Base-by-base conservation (phyloP, 139 green algal genomes). In the Micromonas commoda region DNA sequence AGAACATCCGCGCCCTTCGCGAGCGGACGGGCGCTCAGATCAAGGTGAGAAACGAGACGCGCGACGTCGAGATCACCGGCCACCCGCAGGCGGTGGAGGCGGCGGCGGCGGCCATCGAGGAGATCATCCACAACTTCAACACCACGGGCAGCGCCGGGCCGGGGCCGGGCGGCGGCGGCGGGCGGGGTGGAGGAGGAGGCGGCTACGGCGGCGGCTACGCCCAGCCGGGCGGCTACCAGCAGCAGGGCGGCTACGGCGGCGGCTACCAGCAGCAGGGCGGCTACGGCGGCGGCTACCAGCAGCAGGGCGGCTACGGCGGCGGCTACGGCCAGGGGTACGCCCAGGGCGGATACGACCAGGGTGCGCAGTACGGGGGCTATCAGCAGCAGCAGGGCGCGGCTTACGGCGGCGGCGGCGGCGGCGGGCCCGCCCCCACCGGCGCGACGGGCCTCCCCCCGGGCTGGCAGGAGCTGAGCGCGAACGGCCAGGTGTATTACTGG, bases 401-500 rank as follows among this genome's bases (percentile, higher is more conserved):
- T n/a, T n/a, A n/a, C n/a, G n/a, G n/a, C n/a, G n/a, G n/a, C 16
- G 6, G 66, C 66, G 6, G 20, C 66, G 2, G 20, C 66, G 9
- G 31, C 31, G 37, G 35, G 9, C 37, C 34, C 16, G 35, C 68
- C 20, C n/a, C 68, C 20, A 31, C 2, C 5, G 60, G 78, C 33
- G 86, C 35, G 21, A 1, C 68, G 24, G 33, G 16, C 37, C 35
- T 75, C 19, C 72, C 72, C 13, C 54, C 35, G 32, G 54, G 33
- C 24, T 78, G 72, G 72, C 39, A 78, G 61, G 72, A 78, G 61
- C 32, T 78, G 16, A 53, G 34, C 31, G 45, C 69, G 21, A 31
- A 54, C 24, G 72, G 72, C 21, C 57, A 35, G 29, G 53, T 78
- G 26, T 78, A 78, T 63, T 78, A 78, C 57, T 78, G 72, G 72